These are phyloP conservation scores for Puya raimondii DNA, from an alignment of 176 grass and related monocot genomes.

Conservation along the genomic window DNA sequence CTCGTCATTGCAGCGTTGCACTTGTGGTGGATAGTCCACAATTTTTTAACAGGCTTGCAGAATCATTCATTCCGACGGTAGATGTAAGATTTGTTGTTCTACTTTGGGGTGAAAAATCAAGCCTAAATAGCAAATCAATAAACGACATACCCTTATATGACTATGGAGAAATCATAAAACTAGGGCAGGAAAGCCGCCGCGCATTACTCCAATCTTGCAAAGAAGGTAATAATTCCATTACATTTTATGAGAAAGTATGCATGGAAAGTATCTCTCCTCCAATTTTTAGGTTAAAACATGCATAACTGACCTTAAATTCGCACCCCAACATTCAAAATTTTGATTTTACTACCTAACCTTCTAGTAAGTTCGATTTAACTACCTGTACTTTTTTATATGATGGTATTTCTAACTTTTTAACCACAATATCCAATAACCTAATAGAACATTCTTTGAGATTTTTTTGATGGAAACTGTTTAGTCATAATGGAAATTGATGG, in stretches of 20 bases:
- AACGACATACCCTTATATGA: slow-evolving; percentile 64
- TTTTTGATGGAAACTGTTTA: too few species aligned
- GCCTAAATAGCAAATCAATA: slow-evolving; percentile 40
- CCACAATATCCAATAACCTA: too few species aligned
- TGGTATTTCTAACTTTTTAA: too few species aligned
- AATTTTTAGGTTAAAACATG: too few species aligned
- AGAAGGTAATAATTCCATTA: slow-evolving; percentile 52
- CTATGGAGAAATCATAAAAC: slow-evolving; percentile 61
- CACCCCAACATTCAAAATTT: too few species aligned
- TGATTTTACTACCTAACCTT: too few species aligned
- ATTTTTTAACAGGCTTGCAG: slow-evolving; percentile 84
- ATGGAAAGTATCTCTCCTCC: too few species aligned
- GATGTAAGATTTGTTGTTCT: slow-evolving; percentile 70
- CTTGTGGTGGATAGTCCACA: slow-evolving; percentile 86
- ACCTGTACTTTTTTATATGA: too few species aligned
- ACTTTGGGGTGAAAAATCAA: slow-evolving; percentile 82
- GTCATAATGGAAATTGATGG: too few species aligned
- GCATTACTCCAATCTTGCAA: slow-evolving; percentile 26
- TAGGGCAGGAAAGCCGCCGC: slow-evolving; percentile 45
- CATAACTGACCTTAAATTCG: too few species aligned
- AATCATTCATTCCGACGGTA: slow-evolving; percentile 63
- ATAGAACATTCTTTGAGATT: too few species aligned
- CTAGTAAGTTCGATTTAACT: too few species aligned
- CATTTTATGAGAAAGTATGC: not conserved
- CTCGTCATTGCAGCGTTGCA: slow-evolving; percentile 52